Evolutionary conservation across 257 asterid species (phyloP).

Genomic region (Solanum tarapatanum): DNA sequence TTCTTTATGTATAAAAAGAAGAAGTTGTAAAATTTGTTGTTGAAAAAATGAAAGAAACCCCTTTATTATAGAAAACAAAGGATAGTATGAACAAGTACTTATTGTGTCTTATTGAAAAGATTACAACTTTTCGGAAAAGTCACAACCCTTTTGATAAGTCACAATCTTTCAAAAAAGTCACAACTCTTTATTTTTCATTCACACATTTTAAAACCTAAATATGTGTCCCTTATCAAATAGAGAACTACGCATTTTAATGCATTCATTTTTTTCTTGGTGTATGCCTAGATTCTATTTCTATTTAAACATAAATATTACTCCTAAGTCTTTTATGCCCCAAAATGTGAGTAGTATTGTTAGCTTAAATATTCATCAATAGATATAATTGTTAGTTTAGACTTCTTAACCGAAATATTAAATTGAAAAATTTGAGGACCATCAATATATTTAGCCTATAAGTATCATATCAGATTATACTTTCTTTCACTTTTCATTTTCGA

Average conservation of each 20-base stretch:
- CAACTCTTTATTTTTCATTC: neutral
- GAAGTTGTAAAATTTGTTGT: neutral
- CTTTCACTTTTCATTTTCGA: neutral
- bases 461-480: neutral
- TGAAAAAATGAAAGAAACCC: no score
- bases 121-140: no score
- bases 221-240: neutral
- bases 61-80: no score
- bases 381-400: neutral
- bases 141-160: accelerated
- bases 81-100: no score
- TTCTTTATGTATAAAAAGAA: no score
- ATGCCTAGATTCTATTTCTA: neutral
- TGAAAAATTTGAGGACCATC: neutral
- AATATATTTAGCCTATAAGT: neutral
- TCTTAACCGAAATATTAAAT: no score
- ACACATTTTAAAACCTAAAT: neutral
- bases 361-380: neutral
- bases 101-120: no score
- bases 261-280: neutral
- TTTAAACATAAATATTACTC: no score
- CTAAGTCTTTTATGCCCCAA: no score
- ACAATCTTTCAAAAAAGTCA: no score
- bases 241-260: neutral
- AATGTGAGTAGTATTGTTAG: neutral